These are phyloP conservation scores for Trametes pubescens DNA, from an alignment of 1,284 basidiomycete genomes.

Conservation along the genomic window DNA sequence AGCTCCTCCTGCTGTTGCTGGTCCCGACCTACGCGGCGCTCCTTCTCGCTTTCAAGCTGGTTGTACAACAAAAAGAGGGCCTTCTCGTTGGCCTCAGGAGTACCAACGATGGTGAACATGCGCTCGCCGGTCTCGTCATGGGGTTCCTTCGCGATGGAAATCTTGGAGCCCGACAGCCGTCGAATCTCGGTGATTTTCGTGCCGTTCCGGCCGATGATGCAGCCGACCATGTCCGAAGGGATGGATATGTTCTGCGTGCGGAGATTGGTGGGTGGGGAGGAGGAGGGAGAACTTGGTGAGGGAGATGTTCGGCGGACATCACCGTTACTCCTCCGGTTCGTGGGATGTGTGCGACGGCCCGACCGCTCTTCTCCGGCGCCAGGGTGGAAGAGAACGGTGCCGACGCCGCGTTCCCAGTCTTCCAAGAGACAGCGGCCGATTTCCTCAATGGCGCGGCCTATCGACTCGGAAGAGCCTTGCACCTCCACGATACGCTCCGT, in stretches of 20 bases:
- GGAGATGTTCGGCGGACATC: conserved; percentile 69
- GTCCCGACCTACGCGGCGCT: conserved; percentile 85
- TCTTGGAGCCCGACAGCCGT: conserved; percentile 94
- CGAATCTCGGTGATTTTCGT: conserved; percentile 99
- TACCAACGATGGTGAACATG: conserved; percentile 99
- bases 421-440: conserved; percentile 96
- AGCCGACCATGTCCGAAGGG: conserved; percentile 98
- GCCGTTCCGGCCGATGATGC: conserved; percentile 96
- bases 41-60: conserved; percentile 95
- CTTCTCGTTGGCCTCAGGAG: conserved; percentile 96
- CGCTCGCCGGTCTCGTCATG: conserved; percentile 99
- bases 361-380: conserved; percentile 81
- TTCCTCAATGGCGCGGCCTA: conserved; percentile 92
- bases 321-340: conserved; percentile 55
- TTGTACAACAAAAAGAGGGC: conserved; percentile 98
- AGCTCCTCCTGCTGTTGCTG: conserved; percentile 65
- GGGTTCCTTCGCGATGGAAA: conserved; percentile 97
- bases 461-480: conserved; percentile 91
- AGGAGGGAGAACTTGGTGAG: conserved; percentile 67
- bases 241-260: conserved; percentile 99
- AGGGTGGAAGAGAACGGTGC: conserved; percentile 96
- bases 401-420: conserved; percentile 94
- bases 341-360: conserved; percentile 42
- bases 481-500: conserved; percentile 99
- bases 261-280: conserved; percentile 73